Percentiles rank a stretch among this genome's conserved stretches.
Conservation (phyloP, 352 stramenopile species). For the Plasmopara viticola region DNA sequence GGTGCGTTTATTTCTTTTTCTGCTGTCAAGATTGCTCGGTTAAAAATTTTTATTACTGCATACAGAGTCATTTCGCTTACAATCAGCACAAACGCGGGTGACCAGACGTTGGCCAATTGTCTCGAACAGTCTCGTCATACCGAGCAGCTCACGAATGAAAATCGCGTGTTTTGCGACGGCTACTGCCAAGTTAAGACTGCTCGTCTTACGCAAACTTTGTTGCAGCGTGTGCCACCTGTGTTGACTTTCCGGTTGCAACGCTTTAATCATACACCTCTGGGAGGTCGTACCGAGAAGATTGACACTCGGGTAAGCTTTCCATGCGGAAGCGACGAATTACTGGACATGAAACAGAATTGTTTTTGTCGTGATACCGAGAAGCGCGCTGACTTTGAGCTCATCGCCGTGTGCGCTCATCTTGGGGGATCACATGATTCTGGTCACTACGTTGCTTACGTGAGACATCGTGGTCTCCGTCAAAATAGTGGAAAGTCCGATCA, state of each 20-base stretch:
- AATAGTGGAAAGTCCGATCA: conserved; percentile 11
- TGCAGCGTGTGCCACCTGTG: conserved; percentile 47
- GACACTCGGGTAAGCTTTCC: conserved; percentile 54
- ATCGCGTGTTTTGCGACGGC: conserved; percentile 64
- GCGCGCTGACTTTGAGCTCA: conserved; percentile 43
- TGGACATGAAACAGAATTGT: conserved; percentile 62
- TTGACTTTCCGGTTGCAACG: conserved; percentile 67
- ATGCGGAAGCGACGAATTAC: conserved; percentile 22
- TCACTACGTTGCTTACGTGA: conserved; percentile 72
- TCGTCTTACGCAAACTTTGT: conserved; percentile 59
- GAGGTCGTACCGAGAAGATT: conserved; percentile 43
- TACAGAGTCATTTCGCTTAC: conserved; percentile 57
- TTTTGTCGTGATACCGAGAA: conserved; percentile 49
- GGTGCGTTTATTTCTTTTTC: conserved; percentile 3
- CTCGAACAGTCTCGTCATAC: conserved; percentile 44
- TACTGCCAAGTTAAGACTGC: conserved; percentile 64
- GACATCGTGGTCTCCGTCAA: conserved; percentile 5
- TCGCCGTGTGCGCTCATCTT: conserved; percentile 69
- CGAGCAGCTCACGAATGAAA: conserved; percentile 56
- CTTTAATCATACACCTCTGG: conserved; percentile 44
- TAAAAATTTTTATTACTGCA: conserved; percentile 6
- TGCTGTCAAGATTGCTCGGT: not conserved
- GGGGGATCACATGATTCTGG: conserved; percentile 52
- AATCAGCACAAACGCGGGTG: conserved; percentile 31
- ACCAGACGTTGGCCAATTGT: conserved; percentile 45